Evolutionary conservation across 441 rosid genomes (phyloP), one percentile per base, ranked within the genome.

Genomic region (Eutrema salsugineum): DNA sequence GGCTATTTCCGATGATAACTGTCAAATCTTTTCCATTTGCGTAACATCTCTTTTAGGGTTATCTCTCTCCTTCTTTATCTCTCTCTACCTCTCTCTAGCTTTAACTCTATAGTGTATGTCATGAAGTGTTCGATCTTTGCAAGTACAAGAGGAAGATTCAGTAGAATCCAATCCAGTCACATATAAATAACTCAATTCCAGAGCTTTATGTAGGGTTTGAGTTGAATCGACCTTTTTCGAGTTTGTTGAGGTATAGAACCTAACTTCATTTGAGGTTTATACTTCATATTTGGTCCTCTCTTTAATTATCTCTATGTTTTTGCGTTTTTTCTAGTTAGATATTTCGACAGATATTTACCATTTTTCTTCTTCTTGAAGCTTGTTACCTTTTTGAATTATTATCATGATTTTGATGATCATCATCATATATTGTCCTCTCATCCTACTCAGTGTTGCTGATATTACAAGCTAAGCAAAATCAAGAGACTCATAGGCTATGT

Each of bases 191-290:
- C 50, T 12, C 42, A 55, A 20, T 16, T 30, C 54, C 20, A 9
- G 15, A 46, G 56, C 5, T 17, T 64, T 51, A 16, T 15, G 46
- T 54, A 53, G 42, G 51, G 59, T 5, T 72, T 44, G 64, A 46
- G 51, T 46, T 62, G 44, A 32, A 50, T 15, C 64, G 33, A 39
- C 49, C 64, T 44, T 44, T 54, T 63, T 72, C 7, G 78, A 66
- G 73, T 75, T 85, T 76, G 72, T 39, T 80, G 71, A 79, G 56
- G 68, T 61, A 72, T 59, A 75, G 20, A 57, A 30, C 35, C 48
- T 70, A 65, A 61, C 40, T 77, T 69, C 28, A 36, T 17, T 60
- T 80, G 66, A 71, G 33, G 47, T 51, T 30, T 55, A n/a, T 55
- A 54, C 54, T 40, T 28, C 22, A 54, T 44, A 22, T 62, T 51